Conservation (phyloP, 192 early-diverging fungal species). For the Coemansia guatemalensis region DNA sequence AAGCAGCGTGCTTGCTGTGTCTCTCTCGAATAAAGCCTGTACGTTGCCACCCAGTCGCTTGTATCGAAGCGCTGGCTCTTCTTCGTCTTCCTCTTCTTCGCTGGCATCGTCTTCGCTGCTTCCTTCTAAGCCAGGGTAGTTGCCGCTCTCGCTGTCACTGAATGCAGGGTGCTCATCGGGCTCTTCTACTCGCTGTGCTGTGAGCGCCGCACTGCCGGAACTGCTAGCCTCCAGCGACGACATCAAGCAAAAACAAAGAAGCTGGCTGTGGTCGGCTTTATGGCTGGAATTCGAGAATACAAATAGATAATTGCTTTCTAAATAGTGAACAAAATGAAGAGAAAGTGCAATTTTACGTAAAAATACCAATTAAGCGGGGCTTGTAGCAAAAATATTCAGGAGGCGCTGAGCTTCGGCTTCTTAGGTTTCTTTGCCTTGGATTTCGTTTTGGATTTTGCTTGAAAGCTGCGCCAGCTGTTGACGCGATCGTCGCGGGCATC, state of each 20-base stretch:
- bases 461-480: constrained; percentile 43
- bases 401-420: neutral
- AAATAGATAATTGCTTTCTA: too few species aligned
- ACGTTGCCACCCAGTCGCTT: constrained; percentile 77
- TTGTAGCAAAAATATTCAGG: neutral
- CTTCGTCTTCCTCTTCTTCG: constrained; percentile 68
- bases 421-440: constrained; percentile 5
- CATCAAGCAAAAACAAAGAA: too few species aligned
- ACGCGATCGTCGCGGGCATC: constrained; percentile 42
- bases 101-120: constrained; percentile 14
- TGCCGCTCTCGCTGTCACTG: neutral
- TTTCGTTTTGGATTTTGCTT: constrained; percentile 21
- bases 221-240: neutral
- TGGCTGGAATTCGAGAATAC: neutral
- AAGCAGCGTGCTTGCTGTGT: constrained; percentile 76
- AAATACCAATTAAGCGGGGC: neutral
- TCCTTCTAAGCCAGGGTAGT: neutral
- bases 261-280: too few species aligned
- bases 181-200: neutral
- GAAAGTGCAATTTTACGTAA: too few species aligned
- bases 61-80: constrained; percentile 92
- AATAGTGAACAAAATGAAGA: too few species aligned
- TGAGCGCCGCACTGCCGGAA: neutral
- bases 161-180: neutral
- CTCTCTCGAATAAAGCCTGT: constrained; percentile 70